Evolutionary conservation across 1,284 basidiomycete species (phyloP).

Genomic region (Microbotryum saponariae): DNA sequence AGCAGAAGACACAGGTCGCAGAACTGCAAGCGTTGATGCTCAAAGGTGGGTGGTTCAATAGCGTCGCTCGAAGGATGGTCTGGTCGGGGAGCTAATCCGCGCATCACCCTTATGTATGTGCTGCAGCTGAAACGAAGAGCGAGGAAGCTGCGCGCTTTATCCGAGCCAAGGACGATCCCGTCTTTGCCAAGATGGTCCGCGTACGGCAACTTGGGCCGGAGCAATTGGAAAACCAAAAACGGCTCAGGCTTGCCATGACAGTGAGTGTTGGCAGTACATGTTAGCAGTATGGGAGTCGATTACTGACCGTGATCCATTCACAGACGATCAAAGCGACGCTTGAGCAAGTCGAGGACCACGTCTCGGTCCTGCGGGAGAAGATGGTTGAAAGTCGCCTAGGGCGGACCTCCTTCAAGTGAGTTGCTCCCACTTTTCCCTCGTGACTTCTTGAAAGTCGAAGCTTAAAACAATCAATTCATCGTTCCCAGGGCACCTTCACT

Average conservation of each 20-base stretch:
- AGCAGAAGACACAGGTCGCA: constrained; percentile 40
- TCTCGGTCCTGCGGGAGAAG: constrained; percentile 62
- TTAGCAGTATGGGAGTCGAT: not conserved
- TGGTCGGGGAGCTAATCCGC: not conserved
- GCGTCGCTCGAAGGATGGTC: not conserved
- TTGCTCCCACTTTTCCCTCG: constrained; percentile 7
- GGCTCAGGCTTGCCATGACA: constrained; percentile 60
- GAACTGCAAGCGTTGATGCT: constrained; percentile 45
- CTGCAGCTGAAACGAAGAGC: constrained; percentile 58
- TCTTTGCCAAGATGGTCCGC: constrained; percentile 71
- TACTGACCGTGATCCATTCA: not conserved
- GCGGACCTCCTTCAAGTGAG: constrained; percentile 56
- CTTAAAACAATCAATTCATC: not conserved
- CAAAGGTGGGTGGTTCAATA: constrained; percentile 41
- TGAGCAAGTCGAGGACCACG: constrained; percentile 65
- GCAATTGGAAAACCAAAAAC: constrained; percentile 70
- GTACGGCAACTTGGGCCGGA: constrained; percentile 76
- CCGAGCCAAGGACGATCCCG: constrained; percentile 63
- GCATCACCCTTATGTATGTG: not conserved
- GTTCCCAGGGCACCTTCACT: constrained; percentile 61
- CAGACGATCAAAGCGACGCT: constrained; percentile 47
- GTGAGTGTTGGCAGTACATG: constrained; percentile 43
- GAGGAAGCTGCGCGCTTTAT: constrained; percentile 69
- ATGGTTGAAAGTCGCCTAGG: constrained; percentile 58
- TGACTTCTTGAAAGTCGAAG: not conserved